phyloP scores from a whole-genome alignment of 208 protist genomes.

The Tritrichomonas musculus region DNA sequence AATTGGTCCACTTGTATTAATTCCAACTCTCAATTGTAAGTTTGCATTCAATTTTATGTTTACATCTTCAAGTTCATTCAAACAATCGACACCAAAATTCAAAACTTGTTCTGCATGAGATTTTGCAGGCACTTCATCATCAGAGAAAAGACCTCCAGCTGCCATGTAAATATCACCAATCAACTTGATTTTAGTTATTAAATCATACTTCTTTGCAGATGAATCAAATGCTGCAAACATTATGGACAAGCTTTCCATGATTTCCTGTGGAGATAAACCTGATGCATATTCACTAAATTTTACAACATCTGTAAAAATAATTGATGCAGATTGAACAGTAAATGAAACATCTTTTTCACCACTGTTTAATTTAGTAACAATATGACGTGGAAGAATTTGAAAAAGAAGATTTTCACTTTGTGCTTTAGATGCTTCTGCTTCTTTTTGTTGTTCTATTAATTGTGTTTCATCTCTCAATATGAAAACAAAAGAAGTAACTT shows the following conservation, averaged over 20 bases:
- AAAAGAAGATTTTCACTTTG: neutral
- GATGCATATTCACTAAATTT: neutral
- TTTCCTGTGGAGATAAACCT: neutral
- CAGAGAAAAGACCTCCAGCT: neutral
- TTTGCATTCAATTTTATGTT: no score
- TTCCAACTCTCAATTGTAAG: no score
- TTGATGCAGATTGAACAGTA: neutral
- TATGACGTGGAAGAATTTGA: neutral
- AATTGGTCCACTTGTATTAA: no score
- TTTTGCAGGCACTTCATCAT: no score
- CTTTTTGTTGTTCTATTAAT: neutral
- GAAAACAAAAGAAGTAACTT: neutral
- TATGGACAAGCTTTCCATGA: neutral
- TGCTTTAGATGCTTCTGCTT: neutral
- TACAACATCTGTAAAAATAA: neutral
- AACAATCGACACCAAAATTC: no score
- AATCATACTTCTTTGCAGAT: neutral
- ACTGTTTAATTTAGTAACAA: neutral
- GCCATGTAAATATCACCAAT: neutral
- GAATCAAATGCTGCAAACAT: neutral
- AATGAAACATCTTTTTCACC: neutral
- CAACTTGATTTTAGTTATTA: neutral
- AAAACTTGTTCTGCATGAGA: no score
- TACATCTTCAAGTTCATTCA: no score
- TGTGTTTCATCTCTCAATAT: neutral